Percentiles rank a stretch among this genome's conserved stretches.
phyloP scores from a whole-genome alignment of 2,329 filamentous ascomycete species.

The Leptographium wingfieldii region DNA sequence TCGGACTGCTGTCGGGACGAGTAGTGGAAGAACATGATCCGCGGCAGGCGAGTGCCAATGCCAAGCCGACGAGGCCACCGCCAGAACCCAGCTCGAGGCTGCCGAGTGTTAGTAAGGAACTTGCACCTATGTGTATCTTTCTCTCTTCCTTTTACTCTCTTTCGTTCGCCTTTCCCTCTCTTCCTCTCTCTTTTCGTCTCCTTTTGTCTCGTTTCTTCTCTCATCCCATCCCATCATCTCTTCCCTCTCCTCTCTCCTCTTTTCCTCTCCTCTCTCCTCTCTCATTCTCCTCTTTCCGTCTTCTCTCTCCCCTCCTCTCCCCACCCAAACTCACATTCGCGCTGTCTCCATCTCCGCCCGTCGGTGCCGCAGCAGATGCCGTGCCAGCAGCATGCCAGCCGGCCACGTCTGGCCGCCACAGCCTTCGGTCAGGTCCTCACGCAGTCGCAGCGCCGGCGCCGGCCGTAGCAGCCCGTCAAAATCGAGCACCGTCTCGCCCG shows the following conservation, averaged over 20 bases:
- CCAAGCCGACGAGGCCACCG: conserved; percentile 70
- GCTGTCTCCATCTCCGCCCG: conserved; percentile 48
- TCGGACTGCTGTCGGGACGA: conserved; percentile 22
- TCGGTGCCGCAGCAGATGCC: conserved; percentile 72
- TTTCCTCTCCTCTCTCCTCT: too few relatives aligned
- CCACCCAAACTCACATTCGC: conserved; percentile 49
- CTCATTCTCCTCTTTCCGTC: too few relatives aligned
- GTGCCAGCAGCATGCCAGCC: conserved; percentile 76
- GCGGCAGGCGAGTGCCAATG: conserved; percentile 41
- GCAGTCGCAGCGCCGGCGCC: conserved; percentile 54
- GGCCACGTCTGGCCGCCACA: conserved; percentile 95
- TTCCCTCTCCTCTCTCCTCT: too few relatives aligned
- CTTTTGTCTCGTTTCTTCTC: too few relatives aligned
- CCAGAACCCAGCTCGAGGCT: conserved; percentile 89
- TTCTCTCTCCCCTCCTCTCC: too few relatives aligned
- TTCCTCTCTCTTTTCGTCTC: background rate
- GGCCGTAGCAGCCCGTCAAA: conserved; percentile 59
- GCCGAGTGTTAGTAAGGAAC: conserved; percentile 3
- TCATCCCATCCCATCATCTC: too few relatives aligned
- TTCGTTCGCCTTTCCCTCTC: background rate
- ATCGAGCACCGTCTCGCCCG: conserved; percentile 37
- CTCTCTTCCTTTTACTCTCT: background rate
- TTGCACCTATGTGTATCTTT: too few relatives aligned
- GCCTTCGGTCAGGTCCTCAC: conserved; percentile 75
- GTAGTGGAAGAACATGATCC: conserved; percentile 1